Conservation (phyloP, 768 basidiomycete genomes). For the Hysterangium stoloniferum region DNA sequence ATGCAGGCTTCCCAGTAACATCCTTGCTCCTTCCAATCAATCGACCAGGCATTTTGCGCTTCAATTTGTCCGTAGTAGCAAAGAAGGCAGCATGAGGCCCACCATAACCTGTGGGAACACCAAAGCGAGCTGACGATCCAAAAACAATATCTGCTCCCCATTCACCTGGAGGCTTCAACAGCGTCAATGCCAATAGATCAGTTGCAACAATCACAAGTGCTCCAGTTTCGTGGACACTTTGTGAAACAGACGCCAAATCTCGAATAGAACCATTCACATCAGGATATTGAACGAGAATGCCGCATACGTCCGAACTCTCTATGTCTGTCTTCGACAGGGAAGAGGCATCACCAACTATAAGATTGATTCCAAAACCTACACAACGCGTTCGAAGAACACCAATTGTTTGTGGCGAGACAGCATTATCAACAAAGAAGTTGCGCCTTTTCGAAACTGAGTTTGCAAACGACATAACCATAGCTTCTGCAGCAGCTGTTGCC, state of each 20-base stretch:
- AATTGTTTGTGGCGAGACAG: conserved; percentile 82
- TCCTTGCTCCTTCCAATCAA: conserved; percentile 89
- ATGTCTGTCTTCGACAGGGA: conserved; percentile 43
- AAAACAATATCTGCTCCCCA: conserved; percentile 97
- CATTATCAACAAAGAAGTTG: conserved; percentile 78
- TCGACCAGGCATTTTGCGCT: conserved; percentile 98
- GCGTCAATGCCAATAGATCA: conserved; percentile 86
- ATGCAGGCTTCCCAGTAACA: conserved; percentile 75
- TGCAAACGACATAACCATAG: conserved; percentile 90
- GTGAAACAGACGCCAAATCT: conserved; percentile 60
- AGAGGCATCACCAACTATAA: conserved; percentile 60
- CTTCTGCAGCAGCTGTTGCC: conserved; percentile 91
- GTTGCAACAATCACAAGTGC: conserved; percentile 85
- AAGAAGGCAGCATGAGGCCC: conserved; percentile 98
- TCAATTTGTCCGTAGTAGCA: conserved; percentile 83
- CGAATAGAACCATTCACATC: conserved; percentile 79
- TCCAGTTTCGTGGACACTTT: conserved; percentile 61
- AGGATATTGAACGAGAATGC: conserved; percentile 90
- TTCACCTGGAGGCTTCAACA: conserved; percentile 94
- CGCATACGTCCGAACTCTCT: conserved; percentile 61
- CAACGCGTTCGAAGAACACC: conserved; percentile 86
- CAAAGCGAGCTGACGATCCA: conserved; percentile 94
- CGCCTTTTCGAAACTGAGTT: conserved; percentile 61
- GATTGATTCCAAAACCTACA: conserved; percentile 85
- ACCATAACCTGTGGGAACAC: conserved; percentile 95